Conservation (phyloP, 2,329 filamentous ascomycete genomes). For the Samsoniella hepiali region DNA sequence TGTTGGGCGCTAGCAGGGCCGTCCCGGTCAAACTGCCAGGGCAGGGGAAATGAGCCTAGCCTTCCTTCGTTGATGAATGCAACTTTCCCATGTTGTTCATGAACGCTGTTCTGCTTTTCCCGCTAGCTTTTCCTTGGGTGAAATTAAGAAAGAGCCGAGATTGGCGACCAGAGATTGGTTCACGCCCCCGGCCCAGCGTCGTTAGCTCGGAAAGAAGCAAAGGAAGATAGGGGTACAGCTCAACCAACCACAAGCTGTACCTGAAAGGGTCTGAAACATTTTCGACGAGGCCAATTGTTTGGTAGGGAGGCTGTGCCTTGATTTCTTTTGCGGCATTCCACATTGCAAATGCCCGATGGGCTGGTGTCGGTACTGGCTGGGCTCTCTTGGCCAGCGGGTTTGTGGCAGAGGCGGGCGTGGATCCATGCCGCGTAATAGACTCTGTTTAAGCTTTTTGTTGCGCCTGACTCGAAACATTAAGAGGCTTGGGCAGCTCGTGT, state of each 20-base stretch:
- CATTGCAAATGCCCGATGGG: background rate
- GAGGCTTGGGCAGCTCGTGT: background rate
- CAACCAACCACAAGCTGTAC: conserved; percentile 5
- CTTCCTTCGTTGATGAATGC: background rate
- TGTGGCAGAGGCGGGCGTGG: background rate
- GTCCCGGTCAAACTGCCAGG: background rate
- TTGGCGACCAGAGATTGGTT: conserved; percentile 1
- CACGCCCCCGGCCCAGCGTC: background rate
- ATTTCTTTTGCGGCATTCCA: background rate
- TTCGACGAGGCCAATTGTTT: background rate
- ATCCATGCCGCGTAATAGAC: background rate
- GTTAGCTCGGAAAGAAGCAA: background rate
- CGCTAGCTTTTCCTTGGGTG: background rate
- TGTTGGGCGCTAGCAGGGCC: background rate
- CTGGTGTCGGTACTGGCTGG: background rate
- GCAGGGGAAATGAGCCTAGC: conserved; percentile 8
- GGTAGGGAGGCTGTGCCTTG: background rate
- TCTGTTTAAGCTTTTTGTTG: background rate
- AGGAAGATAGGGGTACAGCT: background rate
- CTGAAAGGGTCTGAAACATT: conserved; percentile 12
- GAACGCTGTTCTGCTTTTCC: background rate
- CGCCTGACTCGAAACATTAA: background rate
- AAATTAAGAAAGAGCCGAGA: background rate
- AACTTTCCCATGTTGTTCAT: background rate
- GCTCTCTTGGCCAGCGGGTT: background rate